phyloP scores from a whole-genome alignment of 2,329 filamentous ascomycete species.

The Ceratocystis papillata region DNA sequence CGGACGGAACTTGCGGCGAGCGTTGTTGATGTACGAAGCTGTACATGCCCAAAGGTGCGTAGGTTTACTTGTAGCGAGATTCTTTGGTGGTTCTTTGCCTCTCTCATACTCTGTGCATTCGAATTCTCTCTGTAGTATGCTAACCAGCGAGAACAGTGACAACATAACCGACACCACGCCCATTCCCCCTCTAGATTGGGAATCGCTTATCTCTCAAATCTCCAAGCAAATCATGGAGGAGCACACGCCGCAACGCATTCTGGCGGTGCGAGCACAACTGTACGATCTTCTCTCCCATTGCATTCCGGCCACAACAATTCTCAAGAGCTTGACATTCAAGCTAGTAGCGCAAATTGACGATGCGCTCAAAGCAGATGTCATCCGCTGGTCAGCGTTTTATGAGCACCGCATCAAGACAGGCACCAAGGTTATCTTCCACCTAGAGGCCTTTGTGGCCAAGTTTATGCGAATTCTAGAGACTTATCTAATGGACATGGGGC shows the following conservation, averaged over 20 bases:
- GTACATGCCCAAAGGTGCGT: slow-evolving; percentile 95
- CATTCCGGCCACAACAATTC: slow-evolving; percentile 85
- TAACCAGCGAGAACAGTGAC: slow-evolving; percentile 48
- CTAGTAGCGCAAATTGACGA: slow-evolving; percentile 81
- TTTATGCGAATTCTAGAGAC: slow-evolving; percentile 95
- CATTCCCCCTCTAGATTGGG: slow-evolving; percentile 95
- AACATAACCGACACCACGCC: slow-evolving; percentile 77
- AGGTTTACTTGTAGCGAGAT: not conserved
- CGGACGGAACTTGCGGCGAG: slow-evolving; percentile 77
- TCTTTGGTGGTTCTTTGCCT: not conserved
- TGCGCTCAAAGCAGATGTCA: slow-evolving; percentile 77
- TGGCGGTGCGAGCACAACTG: slow-evolving; percentile 83
- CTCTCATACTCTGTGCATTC: no score
- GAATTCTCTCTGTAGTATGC: slow-evolving; percentile 19
- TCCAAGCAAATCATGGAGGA: slow-evolving; percentile 91
- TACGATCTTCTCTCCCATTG: slow-evolving; percentile 96
- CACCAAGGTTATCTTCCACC: slow-evolving; percentile 92
- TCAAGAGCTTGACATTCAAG: slow-evolving; percentile 93
- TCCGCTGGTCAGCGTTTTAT: slow-evolving; percentile 94
- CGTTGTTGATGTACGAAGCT: slow-evolving; percentile 91
- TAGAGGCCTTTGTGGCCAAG: slow-evolving; percentile 96
- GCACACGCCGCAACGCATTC: slow-evolving; percentile 76
- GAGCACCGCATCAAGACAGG: slow-evolving; percentile 89
- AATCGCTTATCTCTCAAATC: slow-evolving; percentile 76
- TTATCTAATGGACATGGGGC: slow-evolving; percentile 78